Evolutionary conservation across 2,329 filamentous ascomycete genomes (phyloP), one percentile per base, ranked within the genome.

Genomic region (Thermothelomyces thermophilus): DNA sequence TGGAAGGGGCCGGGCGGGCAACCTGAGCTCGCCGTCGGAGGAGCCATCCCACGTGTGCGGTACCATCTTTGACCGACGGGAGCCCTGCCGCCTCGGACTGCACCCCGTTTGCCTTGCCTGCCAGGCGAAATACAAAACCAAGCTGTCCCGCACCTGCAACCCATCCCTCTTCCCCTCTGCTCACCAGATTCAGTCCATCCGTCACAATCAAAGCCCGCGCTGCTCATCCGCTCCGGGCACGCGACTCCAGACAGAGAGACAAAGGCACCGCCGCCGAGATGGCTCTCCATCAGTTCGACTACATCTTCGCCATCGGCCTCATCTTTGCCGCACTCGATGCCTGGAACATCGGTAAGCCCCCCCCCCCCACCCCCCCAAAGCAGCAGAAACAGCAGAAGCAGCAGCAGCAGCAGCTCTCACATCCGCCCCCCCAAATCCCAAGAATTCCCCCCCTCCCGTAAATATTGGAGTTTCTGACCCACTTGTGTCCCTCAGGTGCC

Each of bases 251-350:
- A 16, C 6, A 35, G 13, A 13, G 19, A 33, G 28, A 16, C 22
- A 24, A 43, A 36, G 34, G 17, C 41, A 43, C 19, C 19, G 26
- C 34, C 51, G 36, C 30, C 56, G 53, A 52, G 50, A 60, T 61
- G 59, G 45, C 53, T 48, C 64, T 80, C 46, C 68, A 70, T 51
- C 72, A 84, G 59, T 83, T 75, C 55, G 74, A 81, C 65, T 84
- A 83, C 62, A 70, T 84, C 54, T 79, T 84, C 56, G 81, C 77
- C 58, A 74, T 84, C 47, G 80, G 77, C 66, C 79, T 77, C 47
- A 73, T 84, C 52, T 84, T 84, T 64, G 79, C 81, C 52, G 78
- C 80, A 62, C 75, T 84, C 35, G 81, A 84, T 63, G 80, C 80
- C 46, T 84, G 77, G 76, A 84, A 83, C 62, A 83, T 82, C 56